Evolutionary conservation across 306 rosid genomes (phyloP).

Genomic region (Casuarina glauca): DNA sequence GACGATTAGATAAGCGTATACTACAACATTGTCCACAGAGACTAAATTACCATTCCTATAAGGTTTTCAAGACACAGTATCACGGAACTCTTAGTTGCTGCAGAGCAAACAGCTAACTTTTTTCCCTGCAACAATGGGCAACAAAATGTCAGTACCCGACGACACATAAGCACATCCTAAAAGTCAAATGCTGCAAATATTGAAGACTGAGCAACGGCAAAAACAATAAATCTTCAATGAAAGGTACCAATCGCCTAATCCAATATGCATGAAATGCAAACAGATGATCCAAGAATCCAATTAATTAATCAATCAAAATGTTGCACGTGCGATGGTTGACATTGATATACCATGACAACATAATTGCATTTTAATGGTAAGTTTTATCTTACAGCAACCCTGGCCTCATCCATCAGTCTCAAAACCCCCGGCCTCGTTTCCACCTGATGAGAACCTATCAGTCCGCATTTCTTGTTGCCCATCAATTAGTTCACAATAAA

Average conservation of each 20-base stretch:
- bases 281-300: constrained; percentile 10
- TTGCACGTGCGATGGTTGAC: constrained; percentile 12
- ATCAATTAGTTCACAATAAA: constrained; percentile 7
- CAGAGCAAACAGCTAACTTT: constrained; percentile 90
- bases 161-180: constrained; percentile 17
- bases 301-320: constrained; percentile 4
- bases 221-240: neutral
- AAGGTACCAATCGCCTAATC: neutral
- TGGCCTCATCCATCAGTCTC: constrained; percentile 91
- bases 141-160: constrained; percentile 1
- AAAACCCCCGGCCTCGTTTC: constrained; percentile 94
- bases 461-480: neutral
- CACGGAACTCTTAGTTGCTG: constrained; percentile 97
- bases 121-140: constrained; percentile 59
- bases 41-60: constrained; percentile 67
- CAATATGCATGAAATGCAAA: constrained; percentile 8
- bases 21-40: neutral
- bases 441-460: constrained; percentile 53
- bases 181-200: neutral
- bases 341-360: constrained; percentile 13
- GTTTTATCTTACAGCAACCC: constrained; percentile 72
- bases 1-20: too few species aligned
- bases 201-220: neutral
- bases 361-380: constrained; percentile 21
- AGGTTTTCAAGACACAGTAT: constrained; percentile 85